These are phyloP conservation scores for Arctostaphylos glauca DNA, from an alignment of 148 eudicot species.

Conservation along the genomic window DNA sequence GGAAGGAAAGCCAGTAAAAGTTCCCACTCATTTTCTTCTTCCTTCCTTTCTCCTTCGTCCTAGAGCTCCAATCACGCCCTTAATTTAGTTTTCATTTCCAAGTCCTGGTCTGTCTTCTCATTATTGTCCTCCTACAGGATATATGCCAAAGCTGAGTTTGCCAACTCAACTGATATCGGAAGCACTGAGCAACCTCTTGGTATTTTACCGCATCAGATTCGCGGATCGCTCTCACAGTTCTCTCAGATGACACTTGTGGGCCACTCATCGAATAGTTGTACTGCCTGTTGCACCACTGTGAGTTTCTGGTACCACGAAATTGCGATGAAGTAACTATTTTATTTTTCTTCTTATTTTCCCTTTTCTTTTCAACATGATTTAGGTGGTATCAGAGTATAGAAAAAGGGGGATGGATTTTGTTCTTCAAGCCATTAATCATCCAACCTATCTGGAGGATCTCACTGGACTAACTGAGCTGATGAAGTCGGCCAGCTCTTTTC, in stretches of 20 bases:
- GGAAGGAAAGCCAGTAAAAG: background rate
- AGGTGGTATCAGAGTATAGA: conserved; percentile 80
- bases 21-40: background rate
- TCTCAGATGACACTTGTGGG: conserved; percentile 95
- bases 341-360: background rate
- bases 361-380: conserved; percentile 11
- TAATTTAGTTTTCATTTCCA: background rate
- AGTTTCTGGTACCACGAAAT: conserved; percentile 26
- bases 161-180: conserved; percentile 44
- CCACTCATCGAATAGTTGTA: conserved; percentile 80
- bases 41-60: background rate
- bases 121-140: conserved; percentile 44
- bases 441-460: conserved; percentile 88
- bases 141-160: conserved; percentile 71
- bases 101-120: background rate
- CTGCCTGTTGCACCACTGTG: conserved; percentile 82
- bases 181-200: conserved; percentile 77
- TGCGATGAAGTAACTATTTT: background rate
- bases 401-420: conserved; percentile 67
- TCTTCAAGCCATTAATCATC: conserved; percentile 87
- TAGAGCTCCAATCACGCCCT: background rate
- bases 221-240: conserved; percentile 87
- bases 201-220: conserved; percentile 86
- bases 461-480: conserved; percentile 85
- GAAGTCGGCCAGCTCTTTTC: conserved; percentile 60